Base-by-base conservation (phyloP, 2,329 filamentous ascomycete species). In the Stemphylium vesicarium region DNA sequence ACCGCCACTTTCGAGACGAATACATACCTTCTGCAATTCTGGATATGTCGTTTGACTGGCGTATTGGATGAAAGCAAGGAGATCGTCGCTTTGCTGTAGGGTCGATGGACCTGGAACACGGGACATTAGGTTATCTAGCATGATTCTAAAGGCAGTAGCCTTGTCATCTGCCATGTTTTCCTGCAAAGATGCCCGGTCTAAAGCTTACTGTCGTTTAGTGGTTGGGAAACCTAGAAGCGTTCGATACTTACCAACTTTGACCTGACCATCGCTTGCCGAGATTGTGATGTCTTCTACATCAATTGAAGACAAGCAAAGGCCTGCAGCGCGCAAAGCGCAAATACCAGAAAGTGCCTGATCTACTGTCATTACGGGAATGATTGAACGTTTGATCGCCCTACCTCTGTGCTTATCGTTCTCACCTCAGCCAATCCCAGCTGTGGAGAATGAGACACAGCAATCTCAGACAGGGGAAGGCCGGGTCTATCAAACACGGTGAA, bases 241-340 rank as follows among this genome's bases (percentile, higher is more conserved):
- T 47, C 4, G 8, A 44, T 39, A 56, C 37, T 15, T 44, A 59
- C 59, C 15, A 48, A 62, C 50, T 57, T 62, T 57, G 9, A 62
- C 53, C 42, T 37, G 4, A 13, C 60, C 13, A 54, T 56, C 12
- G 11, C 43, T 50, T 40, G 2, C 50, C 16, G 16, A 62, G 24
- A 62, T 40, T 8, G 38, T 58, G 13, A 62, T 41, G 29, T 62
- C 50, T 31, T 49, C 22, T 48, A 56, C 32, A 3, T 32, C 1
- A 22, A 62, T 41, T 9, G 15, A 52, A 40, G 56, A 24, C 16
- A 39, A 10, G 18, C 15, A 36, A 40, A 51, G 9, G n/a, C 51
- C 53, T 45, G 18, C 9, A 47, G 49, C 16, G 33, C 32, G 41
- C 0, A 62, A 37, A 38, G 50, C 38, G 20, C 20, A 51, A 13